phyloP scores from a whole-genome alignment of 345 rosid genomes.

The Eucalyptus sideroxylon region DNA sequence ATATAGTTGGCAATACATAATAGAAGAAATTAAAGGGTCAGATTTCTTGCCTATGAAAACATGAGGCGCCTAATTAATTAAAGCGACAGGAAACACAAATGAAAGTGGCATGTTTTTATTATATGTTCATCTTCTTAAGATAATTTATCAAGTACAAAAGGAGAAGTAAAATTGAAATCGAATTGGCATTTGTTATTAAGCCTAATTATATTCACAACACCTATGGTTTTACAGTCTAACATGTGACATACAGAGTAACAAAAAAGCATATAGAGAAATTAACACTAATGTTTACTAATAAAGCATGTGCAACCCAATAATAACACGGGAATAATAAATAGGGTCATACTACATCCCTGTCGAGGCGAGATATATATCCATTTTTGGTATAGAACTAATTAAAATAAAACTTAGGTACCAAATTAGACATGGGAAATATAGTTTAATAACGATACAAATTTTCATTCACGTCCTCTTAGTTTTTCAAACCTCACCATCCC shows the following conservation, averaged over 20 bases:
- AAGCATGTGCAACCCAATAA: background rate
- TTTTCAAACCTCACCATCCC: background rate
- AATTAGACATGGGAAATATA: background rate
- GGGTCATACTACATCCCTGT: background rate
- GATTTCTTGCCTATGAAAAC: background rate
- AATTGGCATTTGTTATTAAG: background rate
- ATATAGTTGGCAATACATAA: background rate
- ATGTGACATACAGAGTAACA: background rate
- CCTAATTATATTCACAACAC: background rate
- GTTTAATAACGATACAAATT: background rate
- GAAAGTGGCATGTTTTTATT: background rate
- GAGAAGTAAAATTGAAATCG: background rate
- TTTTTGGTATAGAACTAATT: background rate
- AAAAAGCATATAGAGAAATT: background rate
- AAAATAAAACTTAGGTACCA: background rate
- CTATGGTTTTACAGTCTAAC: background rate
- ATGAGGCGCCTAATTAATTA: background rate
- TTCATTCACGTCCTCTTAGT: background rate
- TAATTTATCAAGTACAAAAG: background rate
- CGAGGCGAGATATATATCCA: background rate
- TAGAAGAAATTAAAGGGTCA: background rate
- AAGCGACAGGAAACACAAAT: background rate
- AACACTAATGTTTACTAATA: background rate
- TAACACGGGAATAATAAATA: background rate
- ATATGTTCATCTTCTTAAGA: background rate